Evolutionary conservation across 2,329 filamentous ascomycete genomes (phyloP), one percentile per base, ranked within the genome.

Genomic region (Stylonectria norvegica): DNA sequence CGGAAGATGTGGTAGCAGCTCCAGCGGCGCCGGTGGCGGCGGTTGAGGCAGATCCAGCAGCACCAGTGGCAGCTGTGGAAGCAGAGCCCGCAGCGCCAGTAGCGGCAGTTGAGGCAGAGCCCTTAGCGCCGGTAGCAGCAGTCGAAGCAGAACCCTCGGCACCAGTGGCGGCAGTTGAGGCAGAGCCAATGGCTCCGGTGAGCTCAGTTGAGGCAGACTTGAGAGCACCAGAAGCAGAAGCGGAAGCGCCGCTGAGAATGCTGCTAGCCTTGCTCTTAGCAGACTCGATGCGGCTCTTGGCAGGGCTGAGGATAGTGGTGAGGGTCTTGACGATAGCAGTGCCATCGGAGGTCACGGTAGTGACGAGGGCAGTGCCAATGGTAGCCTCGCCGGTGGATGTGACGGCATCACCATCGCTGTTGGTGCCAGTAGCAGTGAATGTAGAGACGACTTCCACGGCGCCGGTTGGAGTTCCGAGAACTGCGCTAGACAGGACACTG

Each of bases 301-400:
- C n/a, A n/a, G n/a, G n/a, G n/a, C n/a, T 53, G 45, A 55, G 27
- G 19, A 57, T 43, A 20, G 57, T 58, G 43, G 57, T 57, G 41
- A 61, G 50, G 29, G 59, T 59, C 27, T 49, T 49, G 20, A 58
- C 49, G 10, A 52, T 44, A 18, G 42, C 45, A 16, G 53, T 48
- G 18, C 48, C 52, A 25, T 45, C 40, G 18, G 50, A 52, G 14
- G 51, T 51, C 30, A 46, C 19, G 22, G 34, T 36, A 8, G 34
- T 36, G 20, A 36, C 34, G 3, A 27, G 41, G 39, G 38, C 40
- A 35, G 47, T 44, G 20, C 29, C 41, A 19, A 50, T 31, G 22
- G 36, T 45, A 12, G 36, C 38, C 18, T 11, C 27, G 22, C 38
- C 38, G 28, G 30, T 18, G 27, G 59, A 59, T 28, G 45, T 56